Evolutionary conservation across 2,329 filamentous ascomycete species (phyloP), one percentile per base, ranked within the genome.

Genomic region (Coniochaeta sp.): DNA sequence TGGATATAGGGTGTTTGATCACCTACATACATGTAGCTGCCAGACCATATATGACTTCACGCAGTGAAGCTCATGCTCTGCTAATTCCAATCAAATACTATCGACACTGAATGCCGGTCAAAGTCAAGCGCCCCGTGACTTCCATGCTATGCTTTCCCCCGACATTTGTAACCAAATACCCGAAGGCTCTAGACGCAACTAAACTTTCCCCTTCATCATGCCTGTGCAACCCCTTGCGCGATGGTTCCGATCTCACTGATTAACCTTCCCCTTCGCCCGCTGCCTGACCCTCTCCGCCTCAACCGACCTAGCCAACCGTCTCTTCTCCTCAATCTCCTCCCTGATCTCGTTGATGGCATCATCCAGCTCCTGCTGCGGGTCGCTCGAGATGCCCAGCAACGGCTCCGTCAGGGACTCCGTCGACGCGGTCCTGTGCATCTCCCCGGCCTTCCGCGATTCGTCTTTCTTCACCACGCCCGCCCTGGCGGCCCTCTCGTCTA

Each of bases 261-360:
- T 58, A 58, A 54, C 61, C 60, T 52, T 62, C 40, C 62, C 61
- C 54, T 56, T 34, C n/a, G 52, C 26, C 14, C 19, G 42, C 44
- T 58, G 22, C 17, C 34, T 19, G 36, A 61, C 57, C 44, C 44
- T 63, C 36, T 54, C 58, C 26, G 8, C 44, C 58, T 58, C 32
- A 60, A 61, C 77, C 77, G 67, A n/a, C n/a, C n/a, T 72, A 73
- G 54, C 34, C 54, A 56, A 22, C 54, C 30, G 19, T 17, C 54
- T 56, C 34, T 72, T 80, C 65, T 78, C 81, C 69, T 90, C 87
- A 36, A 96, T 83, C 73, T 96, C 91, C 5, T 77, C 79, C 68
- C 80, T 85, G 58, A 96, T 81, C 75, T 96, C 91, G 40, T 82
- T 79, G 10, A 96, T 82, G 30, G 89, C 89, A 68, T 95, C 90